These are phyloP conservation scores for Exophiala xenobiotica DNA, from an alignment of 2,329 filamentous ascomycete species.

Conservation along the genomic window DNA sequence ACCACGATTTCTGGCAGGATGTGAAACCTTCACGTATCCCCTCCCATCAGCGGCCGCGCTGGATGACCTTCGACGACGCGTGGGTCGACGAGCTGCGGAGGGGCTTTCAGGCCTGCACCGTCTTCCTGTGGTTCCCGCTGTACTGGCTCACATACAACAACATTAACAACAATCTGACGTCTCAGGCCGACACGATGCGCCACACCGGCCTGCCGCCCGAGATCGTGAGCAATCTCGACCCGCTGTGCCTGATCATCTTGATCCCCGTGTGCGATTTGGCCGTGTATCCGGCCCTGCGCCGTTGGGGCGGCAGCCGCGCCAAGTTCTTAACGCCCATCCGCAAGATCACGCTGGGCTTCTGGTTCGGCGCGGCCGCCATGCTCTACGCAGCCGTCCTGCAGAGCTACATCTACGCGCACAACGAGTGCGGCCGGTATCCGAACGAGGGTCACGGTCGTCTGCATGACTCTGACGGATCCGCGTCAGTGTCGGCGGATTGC, in stretches of 20 bases:
- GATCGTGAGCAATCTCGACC: conserved; percentile 59
- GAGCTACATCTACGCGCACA: conserved; percentile 52
- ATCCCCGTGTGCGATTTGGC: conserved; percentile 36
- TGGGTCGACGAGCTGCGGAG: conserved; percentile 78
- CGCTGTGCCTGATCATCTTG: conserved; percentile 58
- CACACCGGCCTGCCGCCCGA: conserved; percentile 58
- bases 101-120: conserved; percentile 66
- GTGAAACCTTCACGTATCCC: conserved; percentile 66
- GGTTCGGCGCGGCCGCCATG: conserved; percentile 62
- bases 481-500: conserved; percentile 43
- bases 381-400: conserved; percentile 61
- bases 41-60: conserved; percentile 56
- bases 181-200: conserved; percentile 58
- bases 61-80: conserved; percentile 80
- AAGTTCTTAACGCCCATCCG: conserved; percentile 77
- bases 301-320: conserved; percentile 62
- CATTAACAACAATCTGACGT: conserved; percentile 32
- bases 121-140: conserved; percentile 61
- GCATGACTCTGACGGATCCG: background rate
- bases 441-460: background rate
- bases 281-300: conserved; percentile 62
- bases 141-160: conserved; percentile 39
- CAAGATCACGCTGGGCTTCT: conserved; percentile 70
- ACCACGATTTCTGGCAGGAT: conserved; percentile 62
- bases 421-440: conserved; percentile 50